phyloP scores from a whole-genome alignment of 257 asterid genomes.

The Marsdenia floribunda region DNA sequence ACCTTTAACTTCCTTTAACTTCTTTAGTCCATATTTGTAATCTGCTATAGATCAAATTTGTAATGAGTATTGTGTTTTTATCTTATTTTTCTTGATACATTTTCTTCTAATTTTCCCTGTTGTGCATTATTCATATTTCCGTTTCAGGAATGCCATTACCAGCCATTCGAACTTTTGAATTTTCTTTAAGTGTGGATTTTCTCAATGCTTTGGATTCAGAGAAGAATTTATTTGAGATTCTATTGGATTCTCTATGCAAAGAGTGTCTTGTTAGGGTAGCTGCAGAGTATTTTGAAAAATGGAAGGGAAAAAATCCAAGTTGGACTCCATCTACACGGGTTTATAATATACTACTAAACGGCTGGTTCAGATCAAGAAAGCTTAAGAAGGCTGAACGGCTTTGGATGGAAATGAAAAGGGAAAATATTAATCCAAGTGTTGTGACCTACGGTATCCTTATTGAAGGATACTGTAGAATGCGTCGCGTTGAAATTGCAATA shows the following conservation, averaged over 20 bases:
- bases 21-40: neutral
- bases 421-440: constrained; percentile 45
- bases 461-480: constrained; percentile 70
- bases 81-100: neutral
- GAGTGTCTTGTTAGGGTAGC: constrained; percentile 72
- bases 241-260: constrained; percentile 77
- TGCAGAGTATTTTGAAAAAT: constrained; percentile 44
- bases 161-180: constrained; percentile 65
- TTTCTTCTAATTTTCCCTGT: neutral
- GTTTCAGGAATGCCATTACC: constrained; percentile 49
- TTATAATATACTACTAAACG: constrained; percentile 67
- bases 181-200: constrained; percentile 43
- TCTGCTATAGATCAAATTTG: neutral
- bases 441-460: constrained; percentile 81
- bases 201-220: constrained; percentile 25
- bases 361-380: constrained; percentile 65
- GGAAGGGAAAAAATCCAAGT: constrained; percentile 37
- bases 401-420: constrained; percentile 64
- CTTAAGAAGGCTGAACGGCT: constrained; percentile 53
- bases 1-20: neutral
- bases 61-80: neutral
- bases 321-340: constrained; percentile 51
- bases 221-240: constrained; percentile 47
- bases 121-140: neutral
- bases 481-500: constrained; percentile 55